These are phyloP conservation scores for Talaromyces amestolkiae DNA, from an alignment of 2,329 filamentous ascomycete species.

Conservation along the genomic window DNA sequence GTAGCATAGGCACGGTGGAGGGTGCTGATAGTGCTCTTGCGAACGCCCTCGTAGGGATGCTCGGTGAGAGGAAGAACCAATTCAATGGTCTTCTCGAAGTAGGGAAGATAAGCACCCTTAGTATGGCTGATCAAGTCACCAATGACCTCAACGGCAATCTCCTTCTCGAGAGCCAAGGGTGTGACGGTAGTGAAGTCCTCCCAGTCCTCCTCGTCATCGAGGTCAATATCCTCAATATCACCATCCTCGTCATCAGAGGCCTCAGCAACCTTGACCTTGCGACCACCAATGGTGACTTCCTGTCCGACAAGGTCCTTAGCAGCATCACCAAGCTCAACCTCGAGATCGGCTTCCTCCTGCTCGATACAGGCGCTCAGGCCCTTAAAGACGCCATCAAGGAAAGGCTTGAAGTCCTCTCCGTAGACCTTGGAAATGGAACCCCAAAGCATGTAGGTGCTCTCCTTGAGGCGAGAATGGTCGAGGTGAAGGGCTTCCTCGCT, in stretches of 20 bases:
- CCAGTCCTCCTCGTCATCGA: slow-evolving; percentile 79
- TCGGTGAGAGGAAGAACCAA: slow-evolving; percentile 76
- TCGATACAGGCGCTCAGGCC: slow-evolving; percentile 78
- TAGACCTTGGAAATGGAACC: slow-evolving; percentile 93
- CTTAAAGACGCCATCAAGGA: slow-evolving; percentile 48
- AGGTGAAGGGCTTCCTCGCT: slow-evolving; percentile 88
- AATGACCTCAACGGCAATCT: slow-evolving; percentile 92
- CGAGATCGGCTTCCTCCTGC: slow-evolving; percentile 80
- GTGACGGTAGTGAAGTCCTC: slow-evolving; percentile 81
- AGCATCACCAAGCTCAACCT: slow-evolving; percentile 71
- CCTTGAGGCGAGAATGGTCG: slow-evolving; percentile 84
- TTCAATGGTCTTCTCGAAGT: slow-evolving; percentile 85
- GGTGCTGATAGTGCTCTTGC: slow-evolving; percentile 86
- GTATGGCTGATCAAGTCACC: slow-evolving; percentile 89
- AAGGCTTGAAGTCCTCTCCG: slow-evolving; percentile 58
- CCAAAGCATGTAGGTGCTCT: slow-evolving; percentile 98
- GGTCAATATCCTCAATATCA: slow-evolving; percentile 62
- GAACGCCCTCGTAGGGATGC: slow-evolving; percentile 88
- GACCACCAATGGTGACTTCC: slow-evolving; percentile 74
- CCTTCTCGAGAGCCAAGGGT: slow-evolving; percentile 90
- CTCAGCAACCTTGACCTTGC: slow-evolving; percentile 77
- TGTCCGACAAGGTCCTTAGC: slow-evolving; percentile 71
- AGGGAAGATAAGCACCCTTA: slow-evolving; percentile 74
- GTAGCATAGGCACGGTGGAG: slow-evolving; percentile 92
- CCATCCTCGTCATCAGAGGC: slow-evolving; percentile 62